Evolutionary conservation across 495 filamentous ascomycete genomes (phyloP).

Genomic region (Tetracladium marchalianum): DNA sequence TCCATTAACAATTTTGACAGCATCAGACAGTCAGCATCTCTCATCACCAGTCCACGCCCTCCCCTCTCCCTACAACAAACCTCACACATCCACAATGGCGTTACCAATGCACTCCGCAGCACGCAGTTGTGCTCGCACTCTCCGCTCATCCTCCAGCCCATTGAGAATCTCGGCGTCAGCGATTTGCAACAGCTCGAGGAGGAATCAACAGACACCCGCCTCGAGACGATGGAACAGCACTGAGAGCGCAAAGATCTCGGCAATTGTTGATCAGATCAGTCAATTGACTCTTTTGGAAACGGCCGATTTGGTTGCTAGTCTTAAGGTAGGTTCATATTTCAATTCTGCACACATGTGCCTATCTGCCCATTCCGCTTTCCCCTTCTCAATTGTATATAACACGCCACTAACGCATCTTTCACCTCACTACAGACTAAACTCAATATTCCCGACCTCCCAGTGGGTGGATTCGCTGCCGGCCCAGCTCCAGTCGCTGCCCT

Average conservation of each 20-base stretch:
- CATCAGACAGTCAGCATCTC: background rate
- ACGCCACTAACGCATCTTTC: background rate
- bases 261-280: constrained; percentile 96
- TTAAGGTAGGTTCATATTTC: constrained; percentile 57
- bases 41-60: background rate
- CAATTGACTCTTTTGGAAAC: constrained; percentile 96
- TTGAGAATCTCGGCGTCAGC: constrained; percentile 30
- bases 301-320: constrained; percentile 79
- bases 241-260: constrained; percentile 78
- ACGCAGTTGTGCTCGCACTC: constrained; percentile 48
- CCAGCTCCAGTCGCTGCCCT: constrained; percentile 52
- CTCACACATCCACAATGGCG: constrained; percentile 40
- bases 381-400: background rate
- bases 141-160: constrained; percentile 27
- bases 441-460: constrained; percentile 95
- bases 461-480: constrained; percentile 70
- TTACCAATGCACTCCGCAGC: constrained; percentile 46
- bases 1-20: background rate
- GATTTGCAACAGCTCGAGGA: constrained; percentile 25
- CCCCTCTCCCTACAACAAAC: background rate
- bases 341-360: background rate
- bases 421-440: constrained; percentile 58
- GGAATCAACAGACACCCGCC: constrained; percentile 10
- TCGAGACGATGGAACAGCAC: constrained; percentile 58
- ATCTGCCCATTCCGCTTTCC: background rate